phyloP scores from a whole-genome alignment of 1,139 yeast species.

The Zygosaccharomyces sapae region DNA sequence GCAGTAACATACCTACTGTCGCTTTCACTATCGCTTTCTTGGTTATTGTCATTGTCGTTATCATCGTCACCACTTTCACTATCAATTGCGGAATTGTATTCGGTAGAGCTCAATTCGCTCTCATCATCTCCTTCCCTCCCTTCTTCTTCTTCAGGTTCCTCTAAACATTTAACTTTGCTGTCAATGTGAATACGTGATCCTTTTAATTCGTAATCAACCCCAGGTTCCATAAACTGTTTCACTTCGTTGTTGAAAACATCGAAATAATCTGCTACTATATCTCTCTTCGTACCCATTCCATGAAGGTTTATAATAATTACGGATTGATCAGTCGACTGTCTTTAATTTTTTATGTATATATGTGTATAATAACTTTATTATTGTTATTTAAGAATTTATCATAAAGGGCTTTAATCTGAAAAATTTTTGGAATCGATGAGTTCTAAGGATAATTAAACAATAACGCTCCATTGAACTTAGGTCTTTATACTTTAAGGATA shows the following conservation, averaged over 20 bases:
- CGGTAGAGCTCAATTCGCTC: constrained; percentile 8
- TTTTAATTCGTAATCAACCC: constrained; percentile 19
- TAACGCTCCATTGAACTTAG: background rate
- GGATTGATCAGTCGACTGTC: background rate
- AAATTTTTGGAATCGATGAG: constrained; percentile 2
- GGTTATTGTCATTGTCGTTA: constrained; percentile 1
- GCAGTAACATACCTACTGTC: constrained; percentile 6
- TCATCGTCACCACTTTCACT: constrained; percentile 3
- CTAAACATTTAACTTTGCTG: constrained; percentile 17
- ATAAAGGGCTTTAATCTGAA: background rate
- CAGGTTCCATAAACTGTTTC: constrained; percentile 19
- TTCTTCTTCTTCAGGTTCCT: constrained; percentile 7
- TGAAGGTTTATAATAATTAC: background rate
- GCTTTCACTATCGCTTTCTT: constrained; percentile 3
- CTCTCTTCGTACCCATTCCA: constrained; percentile 12
- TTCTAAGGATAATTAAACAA: background rate
- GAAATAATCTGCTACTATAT: constrained; percentile 19
- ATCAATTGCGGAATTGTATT: background rate
- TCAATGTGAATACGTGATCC: constrained; percentile 25
- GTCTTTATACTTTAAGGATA: background rate
- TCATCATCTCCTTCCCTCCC: constrained; percentile 5
- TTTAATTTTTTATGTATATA: background rate
- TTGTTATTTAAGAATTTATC: no score
- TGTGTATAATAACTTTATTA: no score
- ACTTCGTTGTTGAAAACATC: constrained; percentile 24